Base-by-base conservation (phyloP, 2,329 filamentous ascomycete species). In the Colletotrichum costaricense region DNA sequence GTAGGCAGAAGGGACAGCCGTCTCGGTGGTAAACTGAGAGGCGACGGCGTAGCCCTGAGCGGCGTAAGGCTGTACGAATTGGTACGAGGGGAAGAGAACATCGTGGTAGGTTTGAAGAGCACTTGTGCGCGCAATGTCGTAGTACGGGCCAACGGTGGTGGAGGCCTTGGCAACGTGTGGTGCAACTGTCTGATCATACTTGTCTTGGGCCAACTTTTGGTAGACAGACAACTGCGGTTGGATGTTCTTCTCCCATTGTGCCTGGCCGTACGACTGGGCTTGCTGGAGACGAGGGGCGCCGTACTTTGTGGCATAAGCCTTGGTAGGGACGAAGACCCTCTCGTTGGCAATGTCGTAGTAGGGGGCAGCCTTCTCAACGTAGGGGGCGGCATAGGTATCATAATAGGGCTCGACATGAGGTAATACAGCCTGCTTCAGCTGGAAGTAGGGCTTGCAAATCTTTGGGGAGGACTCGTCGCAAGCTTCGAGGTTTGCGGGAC, bases 321-420 rank as follows among this genome's bases (percentile, higher is more conserved):
- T 89, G 3, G 90, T 88, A 0, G 97, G 97, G 3, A 88, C 85
- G 78, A 97, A 90, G 62, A 97, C 86, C 56, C 87, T 84, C 76
- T 91, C 89, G 76, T 93, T 87, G 60, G 91, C 82, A 0, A 85
- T 85, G 22, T 90, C 79, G 79, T 93, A 93, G 83, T 98, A 98
- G 1, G 96, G 96, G 73, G 90, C 91, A 46, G 90, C 92, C 63
- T 90, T 85, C 49, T 95, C 89, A 74, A 98, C 90, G 80, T 98
- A 97, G 3, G 95, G 94, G 6, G 93, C 93, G 28, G 94, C 93
- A 79, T 98, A 97, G 71, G 90, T 83, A 76, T 96, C 86, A 82
- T 98, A 98, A 84, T 97, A 97, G 3, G 95, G 96, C 77, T 92
- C 88, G 38, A 97, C 79, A 81, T 96, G 93, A 4, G 97, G 97